Conservation (phyloP, 2,329 filamentous ascomycete species). For the Penicillium sp. region DNA sequence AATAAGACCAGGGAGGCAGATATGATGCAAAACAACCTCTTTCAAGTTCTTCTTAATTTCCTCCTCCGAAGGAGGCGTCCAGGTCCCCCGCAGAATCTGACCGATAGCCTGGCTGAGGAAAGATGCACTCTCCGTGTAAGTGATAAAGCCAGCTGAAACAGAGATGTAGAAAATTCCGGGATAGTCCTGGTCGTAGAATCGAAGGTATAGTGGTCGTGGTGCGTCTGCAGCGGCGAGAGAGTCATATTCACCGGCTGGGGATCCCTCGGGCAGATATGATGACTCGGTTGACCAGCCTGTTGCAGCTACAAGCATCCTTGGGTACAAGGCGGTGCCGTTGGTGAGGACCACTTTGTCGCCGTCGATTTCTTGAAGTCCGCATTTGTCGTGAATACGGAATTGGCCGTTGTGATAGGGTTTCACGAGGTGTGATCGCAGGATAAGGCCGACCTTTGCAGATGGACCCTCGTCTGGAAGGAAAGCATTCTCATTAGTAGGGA, state of each 20-base stretch:
- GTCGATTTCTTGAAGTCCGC: constrained; percentile 13
- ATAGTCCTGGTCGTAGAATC: constrained; percentile 18
- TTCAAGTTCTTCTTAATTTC: constrained; percentile 13
- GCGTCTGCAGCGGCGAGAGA: constrained; percentile 14
- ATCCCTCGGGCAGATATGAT: constrained; percentile 11
- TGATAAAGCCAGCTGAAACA: constrained; percentile 14
- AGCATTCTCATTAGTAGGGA: neutral
- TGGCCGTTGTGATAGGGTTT: constrained; percentile 14
- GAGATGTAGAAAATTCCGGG: constrained; percentile 18
- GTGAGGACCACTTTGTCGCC: constrained; percentile 9
- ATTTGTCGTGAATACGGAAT: constrained; percentile 14
- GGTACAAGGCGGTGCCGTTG: constrained; percentile 11
- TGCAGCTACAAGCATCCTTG: constrained; percentile 12
- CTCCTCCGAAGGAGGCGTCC: constrained; percentile 14
- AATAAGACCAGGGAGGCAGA: constrained; percentile 14
- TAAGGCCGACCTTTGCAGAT: constrained; percentile 15
- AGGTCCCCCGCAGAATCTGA: constrained; percentile 12
- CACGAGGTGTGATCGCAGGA: constrained; percentile 14
- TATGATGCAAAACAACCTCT: constrained; percentile 15
- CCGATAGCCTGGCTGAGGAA: constrained; percentile 15
- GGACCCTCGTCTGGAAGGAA: constrained; percentile 8
- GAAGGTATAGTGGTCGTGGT: constrained; percentile 10
- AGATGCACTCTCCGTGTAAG: constrained; percentile 13
- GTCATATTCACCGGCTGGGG: constrained; percentile 13
- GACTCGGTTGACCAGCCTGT: constrained; percentile 19